Conservation (phyloP, 2,329 filamentous ascomycete species). For the Fusarium coffeatum region DNA sequence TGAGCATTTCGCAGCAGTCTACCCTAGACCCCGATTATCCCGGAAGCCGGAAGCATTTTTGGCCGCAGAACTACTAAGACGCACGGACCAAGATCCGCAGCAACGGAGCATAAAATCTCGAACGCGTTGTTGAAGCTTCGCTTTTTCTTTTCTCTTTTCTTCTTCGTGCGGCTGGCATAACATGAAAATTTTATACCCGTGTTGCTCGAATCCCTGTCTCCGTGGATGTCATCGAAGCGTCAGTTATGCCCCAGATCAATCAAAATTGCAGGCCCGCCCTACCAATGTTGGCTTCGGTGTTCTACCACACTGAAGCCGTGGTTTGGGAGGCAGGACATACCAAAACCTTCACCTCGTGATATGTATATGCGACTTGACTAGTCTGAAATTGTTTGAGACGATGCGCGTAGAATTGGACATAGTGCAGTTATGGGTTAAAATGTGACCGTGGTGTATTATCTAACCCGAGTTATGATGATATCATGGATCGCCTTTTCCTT, state of each 20-base stretch:
- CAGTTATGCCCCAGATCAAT: conserved; percentile 82
- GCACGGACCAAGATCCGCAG: conserved; percentile 16
- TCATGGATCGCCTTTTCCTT: conserved; percentile 23
- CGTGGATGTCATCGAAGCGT: conserved; percentile 72
- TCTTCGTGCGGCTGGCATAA: conserved; percentile 85
- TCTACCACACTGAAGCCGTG: conserved; percentile 48
- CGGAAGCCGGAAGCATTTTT: conserved; percentile 14
- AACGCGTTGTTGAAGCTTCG: conserved; percentile 33
- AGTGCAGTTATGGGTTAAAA: background rate
- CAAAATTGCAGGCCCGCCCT: conserved; percentile 79
- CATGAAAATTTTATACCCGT: conserved; percentile 75
- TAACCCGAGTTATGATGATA: conserved; percentile 26
- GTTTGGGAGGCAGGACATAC: conserved; percentile 59
- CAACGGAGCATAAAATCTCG: conserved; percentile 47
- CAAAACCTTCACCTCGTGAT: conserved; percentile 19
- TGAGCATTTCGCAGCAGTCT: background rate
- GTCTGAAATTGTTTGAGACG: background rate
- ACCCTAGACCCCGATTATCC: background rate
- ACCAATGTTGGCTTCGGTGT: conserved; percentile 58
- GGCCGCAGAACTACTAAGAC: background rate
- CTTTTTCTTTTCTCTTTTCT: conserved; percentile 65
- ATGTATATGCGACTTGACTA: background rate
- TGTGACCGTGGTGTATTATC: conserved; percentile 38
- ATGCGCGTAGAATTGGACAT: background rate
- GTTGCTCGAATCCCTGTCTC: conserved; percentile 76